A percentile compares a stretch with the other conserved stretches of the same genome.
Conservation (phyloP, 2,329 filamentous ascomycete species). For the Fusarium hostae region DNA sequence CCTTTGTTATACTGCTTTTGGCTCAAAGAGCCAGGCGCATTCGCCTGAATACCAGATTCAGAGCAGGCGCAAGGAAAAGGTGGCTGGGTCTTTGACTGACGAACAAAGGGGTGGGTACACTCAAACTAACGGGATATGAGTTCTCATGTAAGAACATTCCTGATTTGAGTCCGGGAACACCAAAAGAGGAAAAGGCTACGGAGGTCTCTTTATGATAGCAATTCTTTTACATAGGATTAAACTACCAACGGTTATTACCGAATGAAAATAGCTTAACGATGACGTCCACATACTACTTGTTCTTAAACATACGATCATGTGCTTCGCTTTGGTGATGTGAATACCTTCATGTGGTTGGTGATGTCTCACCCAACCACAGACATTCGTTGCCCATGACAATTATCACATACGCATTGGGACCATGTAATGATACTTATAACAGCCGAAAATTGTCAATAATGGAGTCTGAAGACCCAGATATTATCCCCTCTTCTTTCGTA, state of each 20-base stretch:
- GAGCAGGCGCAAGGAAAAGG: constrained; percentile 3
- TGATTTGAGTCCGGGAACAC: constrained; percentile 2
- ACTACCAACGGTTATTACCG: neutral
- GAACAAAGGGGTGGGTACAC: constrained; percentile 18
- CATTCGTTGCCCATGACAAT: constrained; percentile 9
- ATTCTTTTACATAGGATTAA: constrained; percentile 19
- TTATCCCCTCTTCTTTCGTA: neutral
- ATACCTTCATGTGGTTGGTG: constrained; percentile 19
- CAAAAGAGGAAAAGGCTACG: neutral
- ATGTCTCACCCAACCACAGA: constrained; percentile 18
- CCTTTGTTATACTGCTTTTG: constrained; percentile 11
- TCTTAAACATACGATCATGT: constrained; percentile 3
- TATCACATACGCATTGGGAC: neutral
- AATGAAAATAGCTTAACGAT: constrained; percentile 9
- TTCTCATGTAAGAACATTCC: constrained; percentile 31
- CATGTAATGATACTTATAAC: neutral
- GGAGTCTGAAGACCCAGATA: constrained; percentile 1
- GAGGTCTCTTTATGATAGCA: constrained; percentile 7
- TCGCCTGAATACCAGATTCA: constrained; percentile 6
- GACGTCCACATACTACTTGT: constrained; percentile 7
- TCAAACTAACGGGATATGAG: constrained; percentile 19
- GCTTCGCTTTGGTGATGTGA: neutral
- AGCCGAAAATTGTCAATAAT: neutral
- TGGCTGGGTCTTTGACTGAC: constrained; percentile 15
- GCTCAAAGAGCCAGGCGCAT: neutral